Conservation (phyloP, 2,329 filamentous ascomycete genomes). For the Apiospora phragmitis region DNA sequence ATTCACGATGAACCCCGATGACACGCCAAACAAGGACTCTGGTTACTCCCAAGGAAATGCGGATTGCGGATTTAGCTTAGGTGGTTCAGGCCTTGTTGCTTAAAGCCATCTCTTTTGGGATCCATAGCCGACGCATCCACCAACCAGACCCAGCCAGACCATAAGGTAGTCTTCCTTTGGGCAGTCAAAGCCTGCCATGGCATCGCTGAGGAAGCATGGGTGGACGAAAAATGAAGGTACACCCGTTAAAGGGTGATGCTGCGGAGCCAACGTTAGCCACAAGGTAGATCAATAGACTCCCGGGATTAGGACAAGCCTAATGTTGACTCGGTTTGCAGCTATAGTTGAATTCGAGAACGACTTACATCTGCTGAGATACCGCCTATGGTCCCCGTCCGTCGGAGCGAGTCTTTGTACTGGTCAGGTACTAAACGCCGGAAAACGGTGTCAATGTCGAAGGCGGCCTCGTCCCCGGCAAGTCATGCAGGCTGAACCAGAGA, state of each 20-base stretch:
- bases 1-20: not conserved
- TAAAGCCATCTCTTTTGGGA: slow-evolving; percentile 69
- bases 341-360: slow-evolving; percentile 33
- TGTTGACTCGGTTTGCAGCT: slow-evolving; percentile 12
- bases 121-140: slow-evolving; percentile 75
- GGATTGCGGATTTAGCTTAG: not conserved
- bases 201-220: slow-evolving; percentile 84
- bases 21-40: slow-evolving; percentile 27
- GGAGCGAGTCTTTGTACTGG: slow-evolving; percentile 62
- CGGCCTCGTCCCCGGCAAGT: slow-evolving; percentile 54
- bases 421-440: slow-evolving; percentile 71
- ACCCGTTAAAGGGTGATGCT: slow-evolving; percentile 83
- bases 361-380: slow-evolving; percentile 77
- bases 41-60: slow-evolving; percentile 44
- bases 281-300: slow-evolving; percentile 28
- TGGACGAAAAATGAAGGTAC: slow-evolving; percentile 87
- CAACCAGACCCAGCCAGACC: slow-evolving; percentile 87
- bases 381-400: slow-evolving; percentile 63
- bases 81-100: slow-evolving; percentile 26
- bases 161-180: slow-evolving; percentile 72
- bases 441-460: slow-evolving; percentile 66
- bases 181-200: slow-evolving; percentile 68
- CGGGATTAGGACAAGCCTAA: not conserved
- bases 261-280: slow-evolving; percentile 30
- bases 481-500: slow-evolving; percentile 71